Base-by-base conservation (phyloP, 2,329 filamentous ascomycete species). In the Sarocladium strictum region DNA sequence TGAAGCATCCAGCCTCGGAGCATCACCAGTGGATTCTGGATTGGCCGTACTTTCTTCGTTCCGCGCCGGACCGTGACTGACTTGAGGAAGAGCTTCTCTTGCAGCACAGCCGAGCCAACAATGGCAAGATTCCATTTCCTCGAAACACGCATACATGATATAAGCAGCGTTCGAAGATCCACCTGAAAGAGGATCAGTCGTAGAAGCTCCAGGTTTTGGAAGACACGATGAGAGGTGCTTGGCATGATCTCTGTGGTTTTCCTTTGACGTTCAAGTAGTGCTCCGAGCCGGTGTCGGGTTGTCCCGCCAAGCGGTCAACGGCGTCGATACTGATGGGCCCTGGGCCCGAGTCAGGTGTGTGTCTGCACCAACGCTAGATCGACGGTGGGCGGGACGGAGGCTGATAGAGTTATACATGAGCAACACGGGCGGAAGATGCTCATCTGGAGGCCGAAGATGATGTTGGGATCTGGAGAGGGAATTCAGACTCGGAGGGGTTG, bases 111-210 rank as follows among this genome's bases (percentile, higher is more conserved):
- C 21, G 53, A 55, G 7, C 41, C 43, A 32, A 50, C 53, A 23
- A 55, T 55, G 15, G 45, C 35, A 24, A 47, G n/a, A 32, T 50
- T 38, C 53, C 53, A 55, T 50, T 33, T 43, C 32, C 33, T 24
- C 3, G 41, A 40, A 2, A 55, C 53, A 24, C 53, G 41, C 11
- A 40, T 32, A 29, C 26, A 29, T 17, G 50, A 38, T 12, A 19
- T 40, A 2, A 53, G 33, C 29, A 53, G 33, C 15, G 50, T 53
- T 23, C 14, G 50, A n/a, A 53, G 50, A 29, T 53, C 50, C 33
- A 29, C 11, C 7, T 40, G 32, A 19, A 27, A 21, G 6, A 53
- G 50, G 15, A 53, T 38, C 32, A 40, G 29, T 2, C 35, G 50
- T 26, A 53, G 21, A 7, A 53, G 50, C 33, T 53, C 50, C 50